Evolutionary conservation across 2,329 filamentous ascomycete genomes (phyloP).

Genomic region (Exophiala alcalophila): DNA sequence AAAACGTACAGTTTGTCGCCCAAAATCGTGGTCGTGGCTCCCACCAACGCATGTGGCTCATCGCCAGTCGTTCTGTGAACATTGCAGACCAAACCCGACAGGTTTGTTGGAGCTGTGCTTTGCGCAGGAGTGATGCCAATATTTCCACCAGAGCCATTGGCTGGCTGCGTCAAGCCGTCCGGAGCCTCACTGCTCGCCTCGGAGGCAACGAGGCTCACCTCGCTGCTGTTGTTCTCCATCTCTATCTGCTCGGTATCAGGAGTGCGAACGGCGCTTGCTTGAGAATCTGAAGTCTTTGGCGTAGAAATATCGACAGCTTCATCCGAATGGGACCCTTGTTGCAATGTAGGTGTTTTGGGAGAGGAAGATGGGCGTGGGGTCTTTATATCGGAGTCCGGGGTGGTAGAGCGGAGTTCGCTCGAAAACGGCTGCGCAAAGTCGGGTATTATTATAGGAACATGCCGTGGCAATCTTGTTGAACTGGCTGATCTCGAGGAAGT

Average conservation of each 20-base stretch:
- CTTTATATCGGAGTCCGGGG: slow-evolving; percentile 15
- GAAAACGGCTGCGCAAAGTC: slow-evolving; percentile 32
- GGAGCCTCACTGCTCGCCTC: slow-evolving; percentile 28
- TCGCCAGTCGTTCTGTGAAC: slow-evolving; percentile 80
- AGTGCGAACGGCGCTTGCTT: slow-evolving; percentile 2
- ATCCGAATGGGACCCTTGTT: slow-evolving; percentile 12
- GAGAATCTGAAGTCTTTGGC: slow-evolving; percentile 5
- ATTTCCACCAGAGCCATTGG: slow-evolving; percentile 16
- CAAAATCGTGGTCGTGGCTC: slow-evolving; percentile 89
- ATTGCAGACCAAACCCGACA: slow-evolving; percentile 67
- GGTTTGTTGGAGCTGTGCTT: slow-evolving; percentile 51
- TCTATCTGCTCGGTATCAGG: slow-evolving; percentile 2
- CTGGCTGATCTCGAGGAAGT: slow-evolving; percentile 15
- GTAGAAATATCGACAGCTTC: slow-evolving; percentile 6
- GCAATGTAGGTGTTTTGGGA: slow-evolving; percentile 15
- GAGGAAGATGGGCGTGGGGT: slow-evolving; percentile 18
- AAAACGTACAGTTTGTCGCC: slow-evolving; percentile 97
- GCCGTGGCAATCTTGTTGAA: slow-evolving; percentile 27
- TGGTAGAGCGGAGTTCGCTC: slow-evolving; percentile 21
- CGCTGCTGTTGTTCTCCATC: slow-evolving; percentile 32
- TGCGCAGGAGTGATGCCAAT: slow-evolving; percentile 23
- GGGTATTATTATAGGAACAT: slow-evolving; percentile 35
- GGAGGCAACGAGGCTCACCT: slow-evolving; percentile 29
- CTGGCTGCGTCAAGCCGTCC: slow-evolving; percentile 14
- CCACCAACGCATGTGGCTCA: slow-evolving; percentile 87